Conservation (phyloP, 1,284 basidiomycete genomes). For the Exsudoporus floridanus region DNA sequence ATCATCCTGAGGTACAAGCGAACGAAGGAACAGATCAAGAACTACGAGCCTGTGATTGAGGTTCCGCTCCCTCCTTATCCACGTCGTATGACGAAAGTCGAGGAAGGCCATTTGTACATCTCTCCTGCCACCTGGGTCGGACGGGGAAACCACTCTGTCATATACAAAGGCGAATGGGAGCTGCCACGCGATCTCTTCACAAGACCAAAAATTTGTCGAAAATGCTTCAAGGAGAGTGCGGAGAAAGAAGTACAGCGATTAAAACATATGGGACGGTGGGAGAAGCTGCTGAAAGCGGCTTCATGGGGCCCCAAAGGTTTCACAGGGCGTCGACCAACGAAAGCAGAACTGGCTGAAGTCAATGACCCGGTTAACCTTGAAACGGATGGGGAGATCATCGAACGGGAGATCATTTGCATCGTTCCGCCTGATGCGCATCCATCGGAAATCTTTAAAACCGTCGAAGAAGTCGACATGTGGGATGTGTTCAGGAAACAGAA, state of each 20-base stretch:
- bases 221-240: constrained; percentile 27
- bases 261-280: constrained; percentile 26
- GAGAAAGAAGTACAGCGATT: constrained; percentile 19
- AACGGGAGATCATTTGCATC: constrained; percentile 16
- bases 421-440: constrained; percentile 1
- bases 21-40: constrained; percentile 16
- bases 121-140: constrained; percentile 36
- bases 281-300: constrained; percentile 12
- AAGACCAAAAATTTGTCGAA: constrained; percentile 12
- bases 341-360: constrained; percentile 4
- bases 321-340: not conserved
- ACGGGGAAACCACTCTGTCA: constrained; percentile 41
- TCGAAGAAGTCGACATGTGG: not conserved
- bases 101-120: constrained; percentile 44
- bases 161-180: constrained; percentile 45
- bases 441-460: not conserved
- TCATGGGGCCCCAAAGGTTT: constrained; percentile 5
- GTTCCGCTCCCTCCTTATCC: constrained; percentile 22
- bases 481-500: not conserved
- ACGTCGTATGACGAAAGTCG: constrained; percentile 11
- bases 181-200: constrained; percentile 40
- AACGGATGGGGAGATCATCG: constrained; percentile 19
- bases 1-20: constrained; percentile 20
- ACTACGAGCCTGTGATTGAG: constrained; percentile 23
- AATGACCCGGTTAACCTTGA: not conserved